Conservation (phyloP, 768 basidiomycete species). For the Cyclocybe aegerita region DNA sequence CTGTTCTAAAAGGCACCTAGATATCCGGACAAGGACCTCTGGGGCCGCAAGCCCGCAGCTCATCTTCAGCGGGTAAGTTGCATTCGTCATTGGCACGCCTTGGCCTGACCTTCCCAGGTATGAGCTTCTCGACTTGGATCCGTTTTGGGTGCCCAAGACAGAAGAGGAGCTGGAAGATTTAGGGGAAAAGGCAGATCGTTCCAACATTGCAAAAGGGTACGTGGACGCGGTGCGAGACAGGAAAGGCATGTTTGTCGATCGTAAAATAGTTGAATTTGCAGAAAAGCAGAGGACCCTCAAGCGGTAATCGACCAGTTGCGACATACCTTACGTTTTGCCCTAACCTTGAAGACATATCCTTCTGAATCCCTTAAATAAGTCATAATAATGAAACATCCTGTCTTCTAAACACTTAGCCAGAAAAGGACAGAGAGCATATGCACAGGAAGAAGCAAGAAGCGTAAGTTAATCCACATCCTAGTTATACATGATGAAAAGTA, state of each 20-base stretch:
- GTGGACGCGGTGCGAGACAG: constrained; percentile 89
- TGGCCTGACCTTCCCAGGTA: constrained; percentile 49
- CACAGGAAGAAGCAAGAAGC: neutral
- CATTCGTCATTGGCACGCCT: constrained; percentile 3
- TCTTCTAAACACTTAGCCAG: too few species aligned
- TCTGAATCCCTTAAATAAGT: too few species aligned
- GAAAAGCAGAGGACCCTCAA: constrained; percentile 95
- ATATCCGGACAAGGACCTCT: constrained; percentile 94
- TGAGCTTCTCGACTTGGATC: constrained; percentile 90
- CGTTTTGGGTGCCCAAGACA: constrained; percentile 97
- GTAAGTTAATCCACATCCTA: constrained; percentile 7
- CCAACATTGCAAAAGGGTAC: constrained; percentile 91
- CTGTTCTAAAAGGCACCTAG: constrained; percentile 37
- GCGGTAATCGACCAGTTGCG: constrained; percentile 32
- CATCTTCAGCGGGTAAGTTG: constrained; percentile 86
- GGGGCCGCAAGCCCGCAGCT: constrained; percentile 97
- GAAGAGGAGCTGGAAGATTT: constrained; percentile 96
- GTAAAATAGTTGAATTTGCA: constrained; percentile 92
- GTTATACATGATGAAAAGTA: constrained; percentile 12
- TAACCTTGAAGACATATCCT: too few species aligned
- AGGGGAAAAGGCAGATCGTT: constrained; percentile 92
- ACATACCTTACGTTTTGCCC: too few species aligned
- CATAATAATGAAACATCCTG: too few species aligned
- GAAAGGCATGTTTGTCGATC: constrained; percentile 95
- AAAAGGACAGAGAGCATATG: neutral